Percentiles rank a stretch among this genome's conserved stretches.
Evolutionary conservation across 176 grass and related monocot species (phyloP).

Genomic region (Panicum miliaceum): DNA sequence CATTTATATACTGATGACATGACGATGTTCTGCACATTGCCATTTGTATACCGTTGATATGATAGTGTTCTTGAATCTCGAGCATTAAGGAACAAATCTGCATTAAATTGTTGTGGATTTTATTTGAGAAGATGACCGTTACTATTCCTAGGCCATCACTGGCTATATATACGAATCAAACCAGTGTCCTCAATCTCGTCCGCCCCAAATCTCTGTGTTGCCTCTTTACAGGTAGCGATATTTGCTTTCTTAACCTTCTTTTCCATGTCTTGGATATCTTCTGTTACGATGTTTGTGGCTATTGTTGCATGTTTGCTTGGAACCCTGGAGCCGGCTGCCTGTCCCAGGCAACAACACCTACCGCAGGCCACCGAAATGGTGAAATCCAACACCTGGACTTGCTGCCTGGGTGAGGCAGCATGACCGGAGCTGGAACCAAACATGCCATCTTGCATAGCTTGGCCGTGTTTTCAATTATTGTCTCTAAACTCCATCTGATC

Average conservation of each 20-base stretch:
- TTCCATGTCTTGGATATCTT: slow-evolving; percentile 2
- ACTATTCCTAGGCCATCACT: not conserved
- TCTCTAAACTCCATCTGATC: not conserved
- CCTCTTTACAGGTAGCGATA: not conserved
- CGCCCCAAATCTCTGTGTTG: not conserved
- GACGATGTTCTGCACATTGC: not conserved
- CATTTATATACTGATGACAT: not conserved
- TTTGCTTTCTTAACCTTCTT: slow-evolving; percentile 10
- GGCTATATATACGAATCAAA: slow-evolving; percentile 32
- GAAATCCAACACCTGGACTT: not conserved
- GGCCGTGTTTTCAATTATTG: not conserved
- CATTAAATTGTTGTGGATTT: not conserved
- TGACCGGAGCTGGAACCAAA: not conserved
- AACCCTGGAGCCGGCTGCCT: not conserved
- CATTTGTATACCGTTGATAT: not conserved
- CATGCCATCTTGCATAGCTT: not conserved
- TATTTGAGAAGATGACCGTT: slow-evolving; percentile 22
- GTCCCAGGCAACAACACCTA: not conserved
- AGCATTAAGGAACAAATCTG: slow-evolving; percentile 7
- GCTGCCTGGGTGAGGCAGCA: not conserved
- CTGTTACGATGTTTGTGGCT: not conserved
- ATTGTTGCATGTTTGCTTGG: not conserved
- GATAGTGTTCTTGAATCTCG: not conserved
- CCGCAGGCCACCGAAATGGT: not conserved
- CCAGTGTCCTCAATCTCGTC: not conserved